Base-by-base conservation (phyloP, 768 basidiomycete genomes). In the Boletus pseudo-olivaceus region DNA sequence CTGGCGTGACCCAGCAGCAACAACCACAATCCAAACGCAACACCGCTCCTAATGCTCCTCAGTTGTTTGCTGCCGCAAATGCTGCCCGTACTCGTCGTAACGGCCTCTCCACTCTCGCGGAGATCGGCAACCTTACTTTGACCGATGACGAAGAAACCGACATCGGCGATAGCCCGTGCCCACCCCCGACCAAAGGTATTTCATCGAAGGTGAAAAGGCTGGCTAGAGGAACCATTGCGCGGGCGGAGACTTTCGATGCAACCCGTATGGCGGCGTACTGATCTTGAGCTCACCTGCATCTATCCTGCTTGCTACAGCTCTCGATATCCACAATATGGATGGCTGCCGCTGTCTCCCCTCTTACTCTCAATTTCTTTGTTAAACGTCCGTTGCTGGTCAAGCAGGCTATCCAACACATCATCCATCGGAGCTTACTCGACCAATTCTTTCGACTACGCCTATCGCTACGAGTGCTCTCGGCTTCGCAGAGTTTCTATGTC, bases 131-230 rank as follows among this genome's bases (percentile, higher is more conserved):
- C 61, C 72, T 75, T 9, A 80, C 80, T 11, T 73, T 76, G 34
- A 83, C 85, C 32, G 89, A 90, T 38, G 89, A 89, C 53, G 88
- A 86, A 41, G 88, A 89, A 50, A 82, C 81, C 6, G 88, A 90
- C 60, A 69, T 90, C 41, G 90, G 89, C 14, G 90, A 90, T 62
- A 93, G 91, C 62, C 93, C 93, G 5, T 96, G 93, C 72, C 90
- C 90, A 3, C 86, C 90, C 44, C 84, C 87, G 11, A 82, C 78
- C 33, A 89, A 87, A 64, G 74, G 72, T 38, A 68, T 72, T 41
- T 69, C 73, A 20, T 76, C 81, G 51, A 85, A 85, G 67, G 76
- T 72, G 64, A 88, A 84, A 72, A 84, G 82, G 69, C 57, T 77
- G 19, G 73, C 66, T 1, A 76, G 80, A 37, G 73, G 66, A 29